Percentiles rank a stretch among this genome's conserved stretches.
Conservation (phyloP, 2,329 filamentous ascomycete genomes). For the Metarhizium guizhouense region DNA sequence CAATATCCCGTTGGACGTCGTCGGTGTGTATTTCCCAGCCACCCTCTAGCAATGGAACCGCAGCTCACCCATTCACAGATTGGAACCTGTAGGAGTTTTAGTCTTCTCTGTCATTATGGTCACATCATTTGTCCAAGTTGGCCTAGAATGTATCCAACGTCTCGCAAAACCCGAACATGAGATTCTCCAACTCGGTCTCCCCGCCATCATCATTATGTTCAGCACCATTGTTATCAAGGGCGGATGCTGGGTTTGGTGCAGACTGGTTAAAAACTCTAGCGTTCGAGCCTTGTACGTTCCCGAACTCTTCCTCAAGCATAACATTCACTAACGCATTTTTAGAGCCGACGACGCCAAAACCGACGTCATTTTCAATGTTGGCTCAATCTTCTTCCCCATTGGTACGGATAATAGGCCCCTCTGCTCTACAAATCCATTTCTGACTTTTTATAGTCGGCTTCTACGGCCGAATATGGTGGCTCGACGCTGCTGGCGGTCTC, state of each 20-base stretch:
- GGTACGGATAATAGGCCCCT: slow-evolving; percentile 24
- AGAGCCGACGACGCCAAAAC: slow-evolving; percentile 48
- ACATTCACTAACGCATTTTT: background rate
- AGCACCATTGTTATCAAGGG: slow-evolving; percentile 75
- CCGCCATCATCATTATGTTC: slow-evolving; percentile 73
- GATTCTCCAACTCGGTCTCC: slow-evolving; percentile 62
- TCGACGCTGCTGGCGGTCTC: slow-evolving; percentile 71
- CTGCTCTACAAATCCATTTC: background rate
- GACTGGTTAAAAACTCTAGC: slow-evolving; percentile 74
- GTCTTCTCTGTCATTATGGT: slow-evolving; percentile 84
- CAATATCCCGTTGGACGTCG: slow-evolving; percentile 71
- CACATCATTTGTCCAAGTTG: slow-evolving; percentile 73
- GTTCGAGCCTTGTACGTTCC: slow-evolving; percentile 62
- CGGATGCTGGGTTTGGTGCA: slow-evolving; percentile 79
- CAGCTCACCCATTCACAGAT: slow-evolving; percentile 25
- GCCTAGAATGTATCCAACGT: slow-evolving; percentile 58
- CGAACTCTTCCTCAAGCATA: background rate
- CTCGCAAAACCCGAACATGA: slow-evolving; percentile 52
- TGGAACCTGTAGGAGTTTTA: slow-evolving; percentile 73
- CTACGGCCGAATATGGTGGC: slow-evolving; percentile 72
- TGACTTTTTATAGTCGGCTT: slow-evolving; percentile 45
- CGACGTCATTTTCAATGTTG: slow-evolving; percentile 84
- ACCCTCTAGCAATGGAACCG: background rate
- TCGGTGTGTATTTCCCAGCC: slow-evolving; percentile 22
- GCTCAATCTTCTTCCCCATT: slow-evolving; percentile 80